These are phyloP conservation scores for Candida morakotiae DNA, from an alignment of 805 yeast species.

Conservation along the genomic window DNA sequence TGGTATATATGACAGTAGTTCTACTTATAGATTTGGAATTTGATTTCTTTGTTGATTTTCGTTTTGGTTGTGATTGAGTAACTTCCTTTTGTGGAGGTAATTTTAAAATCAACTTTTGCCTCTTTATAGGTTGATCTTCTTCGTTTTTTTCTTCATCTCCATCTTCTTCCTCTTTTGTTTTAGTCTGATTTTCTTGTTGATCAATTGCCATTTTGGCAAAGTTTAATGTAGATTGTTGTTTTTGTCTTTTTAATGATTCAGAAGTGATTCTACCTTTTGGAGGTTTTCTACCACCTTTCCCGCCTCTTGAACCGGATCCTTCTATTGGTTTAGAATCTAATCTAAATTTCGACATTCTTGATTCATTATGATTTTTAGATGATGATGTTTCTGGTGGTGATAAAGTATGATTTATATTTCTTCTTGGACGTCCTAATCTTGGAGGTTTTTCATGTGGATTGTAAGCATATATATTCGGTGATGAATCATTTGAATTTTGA, in stretches of 20 bases:
- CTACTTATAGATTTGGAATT: slow-evolving; percentile 11
- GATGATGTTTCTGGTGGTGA: slow-evolving; percentile 18
- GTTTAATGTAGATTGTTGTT: slow-evolving; percentile 13
- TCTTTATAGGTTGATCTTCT: not conserved
- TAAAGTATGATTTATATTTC: slow-evolving; percentile 16
- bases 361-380: slow-evolving; percentile 23
- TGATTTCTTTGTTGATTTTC: slow-evolving; percentile 1
- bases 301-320: slow-evolving; percentile 41
- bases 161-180: not conserved
- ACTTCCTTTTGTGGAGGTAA: not conserved
- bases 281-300: slow-evolving; percentile 16
- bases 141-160: not conserved
- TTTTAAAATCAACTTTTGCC: slow-evolving; percentile 8
- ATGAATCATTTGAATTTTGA: not conserved
- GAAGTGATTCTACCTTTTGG: slow-evolving; percentile 26
- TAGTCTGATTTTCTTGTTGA: too few relatives aligned
- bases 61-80: not conserved
- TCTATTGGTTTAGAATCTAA: slow-evolving; percentile 31
- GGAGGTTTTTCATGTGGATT: slow-evolving; percentile 27
- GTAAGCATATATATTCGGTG: slow-evolving; percentile 24
- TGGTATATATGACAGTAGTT: slow-evolving; percentile 30
- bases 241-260: slow-evolving; percentile 15
- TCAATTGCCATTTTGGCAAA: slow-evolving; percentile 1
- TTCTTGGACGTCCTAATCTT: slow-evolving; percentile 35
- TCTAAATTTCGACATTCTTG: slow-evolving; percentile 29